These are phyloP conservation scores for Apiotrichum brassicae DNA, from an alignment of 1,284 basidiomycete species.

Conservation along the genomic window DNA sequence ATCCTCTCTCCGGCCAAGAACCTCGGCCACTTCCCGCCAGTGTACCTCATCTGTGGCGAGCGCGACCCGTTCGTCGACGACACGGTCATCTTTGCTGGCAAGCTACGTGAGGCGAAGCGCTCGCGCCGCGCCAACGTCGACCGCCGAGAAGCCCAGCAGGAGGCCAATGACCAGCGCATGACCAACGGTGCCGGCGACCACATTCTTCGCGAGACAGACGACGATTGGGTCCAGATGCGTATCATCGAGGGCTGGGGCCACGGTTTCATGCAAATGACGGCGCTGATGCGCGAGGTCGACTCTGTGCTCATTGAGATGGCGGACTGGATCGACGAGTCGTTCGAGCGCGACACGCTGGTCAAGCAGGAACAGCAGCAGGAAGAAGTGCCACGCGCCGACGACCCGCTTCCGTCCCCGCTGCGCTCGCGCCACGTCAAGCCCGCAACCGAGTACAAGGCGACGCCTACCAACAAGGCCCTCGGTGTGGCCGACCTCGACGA, in stretches of 20 bases:
- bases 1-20: slow-evolving; percentile 77
- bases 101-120: slow-evolving; percentile 84
- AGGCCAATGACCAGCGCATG: slow-evolving; percentile 50
- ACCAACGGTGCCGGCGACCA: slow-evolving; percentile 44
- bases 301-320: slow-evolving; percentile 76
- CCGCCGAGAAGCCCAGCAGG: slow-evolving; percentile 21
- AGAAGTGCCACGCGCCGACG: background rate
- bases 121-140: slow-evolving; percentile 60
- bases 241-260: slow-evolving; percentile 87
- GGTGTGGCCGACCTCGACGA: slow-evolving; percentile 41
- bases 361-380: slow-evolving; percentile 9
- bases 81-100: slow-evolving; percentile 85
- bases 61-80: slow-evolving; percentile 96
- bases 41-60: slow-evolving; percentile 88
- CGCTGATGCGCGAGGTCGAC: slow-evolving; percentile 69
- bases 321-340: slow-evolving; percentile 84
- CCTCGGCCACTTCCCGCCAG: slow-evolving; percentile 85
- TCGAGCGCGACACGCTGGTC: slow-evolving; percentile 49
- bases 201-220: slow-evolving; percentile 64
- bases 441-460: slow-evolving; percentile 30
- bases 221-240: slow-evolving; percentile 92
- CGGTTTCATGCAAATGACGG: slow-evolving; percentile 90
- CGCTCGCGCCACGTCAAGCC: slow-evolving; percentile 41
- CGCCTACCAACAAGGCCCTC: slow-evolving; percentile 22
- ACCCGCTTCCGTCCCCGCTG: slow-evolving; percentile 11